Percentiles rank a stretch among this genome's conserved stretches.
Evolutionary conservation across 2,329 filamentous ascomycete genomes (phyloP).

Genomic region (Xylaria sp.): DNA sequence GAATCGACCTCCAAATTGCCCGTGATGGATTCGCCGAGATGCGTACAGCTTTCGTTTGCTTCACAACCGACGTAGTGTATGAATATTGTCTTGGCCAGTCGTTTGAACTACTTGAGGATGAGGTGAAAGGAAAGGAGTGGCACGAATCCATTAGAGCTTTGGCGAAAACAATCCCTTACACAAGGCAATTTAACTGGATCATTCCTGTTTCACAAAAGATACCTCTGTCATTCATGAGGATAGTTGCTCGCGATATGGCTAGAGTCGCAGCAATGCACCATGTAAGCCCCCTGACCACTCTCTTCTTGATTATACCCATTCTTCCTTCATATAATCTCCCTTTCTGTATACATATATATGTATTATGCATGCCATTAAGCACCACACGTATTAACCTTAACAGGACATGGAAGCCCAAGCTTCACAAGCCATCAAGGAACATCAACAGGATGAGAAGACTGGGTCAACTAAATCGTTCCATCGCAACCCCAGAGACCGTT

Average conservation of each 20-base stretch:
- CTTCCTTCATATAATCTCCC: too few relatives aligned
- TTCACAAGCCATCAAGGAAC: constrained; percentile 18
- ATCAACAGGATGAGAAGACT: constrained; percentile 11
- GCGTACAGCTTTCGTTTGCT: constrained; percentile 21
- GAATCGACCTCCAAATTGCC: constrained; percentile 25
- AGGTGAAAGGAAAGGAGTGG: constrained; percentile 24
- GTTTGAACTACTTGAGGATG: constrained; percentile 28
- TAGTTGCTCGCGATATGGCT: constrained; percentile 17
- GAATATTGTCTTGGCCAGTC: constrained; percentile 30
- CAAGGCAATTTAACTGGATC: constrained; percentile 35
- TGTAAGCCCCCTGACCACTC: constrained; percentile 5
- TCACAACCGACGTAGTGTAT: constrained; percentile 27
- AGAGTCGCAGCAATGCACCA: constrained; percentile 33
- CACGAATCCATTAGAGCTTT: constrained; percentile 19
- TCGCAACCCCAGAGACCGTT: constrained; percentile 22
- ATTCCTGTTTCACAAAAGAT: constrained; percentile 31
- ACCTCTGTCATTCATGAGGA: constrained; percentile 19
- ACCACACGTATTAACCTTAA: not conserved
- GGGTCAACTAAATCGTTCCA: not conserved
- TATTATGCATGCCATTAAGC: not conserved
- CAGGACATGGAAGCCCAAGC: constrained; percentile 35
- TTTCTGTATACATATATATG: not conserved
- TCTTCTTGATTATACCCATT: not conserved
- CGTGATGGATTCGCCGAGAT: constrained; percentile 27
- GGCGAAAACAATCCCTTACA: constrained; percentile 23